Evolutionary conservation across 371 early-diverging fungal species (phyloP).

Genomic region (Dinochytrium kinnereticum): DNA sequence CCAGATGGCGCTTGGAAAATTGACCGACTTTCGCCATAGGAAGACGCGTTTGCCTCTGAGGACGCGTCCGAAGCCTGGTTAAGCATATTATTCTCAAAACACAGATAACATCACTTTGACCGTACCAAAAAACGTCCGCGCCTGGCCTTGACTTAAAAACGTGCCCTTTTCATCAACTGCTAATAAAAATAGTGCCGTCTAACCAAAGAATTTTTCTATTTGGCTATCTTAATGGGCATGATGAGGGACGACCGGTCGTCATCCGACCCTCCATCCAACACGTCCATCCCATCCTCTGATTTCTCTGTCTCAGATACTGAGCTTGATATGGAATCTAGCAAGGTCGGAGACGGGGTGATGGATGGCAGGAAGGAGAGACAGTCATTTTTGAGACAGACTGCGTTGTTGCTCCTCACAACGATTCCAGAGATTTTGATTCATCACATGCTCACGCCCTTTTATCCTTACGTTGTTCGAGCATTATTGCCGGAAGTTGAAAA

Average conservation of each 20-base stretch:
- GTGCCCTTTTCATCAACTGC: too few relatives aligned
- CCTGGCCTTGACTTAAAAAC: too few relatives aligned
- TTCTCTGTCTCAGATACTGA: neutral
- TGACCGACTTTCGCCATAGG: conserved; percentile 36
- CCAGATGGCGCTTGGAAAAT: conserved; percentile 26
- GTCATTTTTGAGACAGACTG: conserved; percentile 9
- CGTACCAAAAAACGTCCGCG: too few relatives aligned
- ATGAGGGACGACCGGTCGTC: too few relatives aligned
- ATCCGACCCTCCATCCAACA: neutral
- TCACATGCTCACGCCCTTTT: conserved; percentile 43
- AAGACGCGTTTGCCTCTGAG: too few relatives aligned
- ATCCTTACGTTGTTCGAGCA: conserved; percentile 42
- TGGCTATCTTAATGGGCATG: too few relatives aligned
- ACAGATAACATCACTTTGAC: too few relatives aligned
- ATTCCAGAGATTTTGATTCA: conserved; percentile 42
- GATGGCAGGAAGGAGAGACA: neutral
- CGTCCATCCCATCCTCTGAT: neutral
- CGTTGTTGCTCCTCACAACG: conserved; percentile 16
- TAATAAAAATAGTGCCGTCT: too few relatives aligned
- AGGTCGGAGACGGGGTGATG: neutral
- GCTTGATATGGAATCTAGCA: neutral
- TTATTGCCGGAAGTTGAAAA: conserved; percentile 32
- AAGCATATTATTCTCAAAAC: too few relatives aligned
- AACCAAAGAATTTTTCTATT: too few relatives aligned
- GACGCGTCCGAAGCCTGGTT: too few relatives aligned